Conservation (phyloP, 495 filamentous ascomycete genomes). For the Rusavskia elegans region DNA sequence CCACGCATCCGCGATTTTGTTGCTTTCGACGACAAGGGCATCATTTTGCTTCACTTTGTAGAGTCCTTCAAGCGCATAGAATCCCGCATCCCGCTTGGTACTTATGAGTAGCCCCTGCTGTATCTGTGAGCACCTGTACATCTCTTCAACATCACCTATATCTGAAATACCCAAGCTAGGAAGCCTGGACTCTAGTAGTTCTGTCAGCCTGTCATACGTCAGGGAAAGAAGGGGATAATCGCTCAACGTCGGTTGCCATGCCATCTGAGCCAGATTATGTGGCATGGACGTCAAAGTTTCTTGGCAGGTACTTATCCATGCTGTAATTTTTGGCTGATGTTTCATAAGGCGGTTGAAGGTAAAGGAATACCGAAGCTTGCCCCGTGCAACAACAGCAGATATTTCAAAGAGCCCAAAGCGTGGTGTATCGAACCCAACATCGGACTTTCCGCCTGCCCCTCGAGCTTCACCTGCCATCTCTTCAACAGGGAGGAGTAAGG, state of each 20-base stretch:
- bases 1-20: constrained; percentile 30
- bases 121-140: constrained; percentile 53
- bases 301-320: constrained; percentile 45
- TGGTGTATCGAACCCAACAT: constrained; percentile 37
- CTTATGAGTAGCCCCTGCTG: constrained; percentile 53
- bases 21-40: constrained; percentile 17
- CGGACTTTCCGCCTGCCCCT: constrained; percentile 32
- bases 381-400: constrained; percentile 41
- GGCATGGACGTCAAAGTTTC: constrained; percentile 35
- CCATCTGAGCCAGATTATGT: constrained; percentile 29
- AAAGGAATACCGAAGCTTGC: constrained; percentile 46
- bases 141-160: constrained; percentile 35
- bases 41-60: constrained; percentile 34
- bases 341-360: constrained; percentile 44
- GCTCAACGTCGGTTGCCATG: constrained; percentile 38
- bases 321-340: constrained; percentile 37
- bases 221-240: constrained; percentile 48
- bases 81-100: constrained; percentile 35
- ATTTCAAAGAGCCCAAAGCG: constrained; percentile 54
- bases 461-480: constrained; percentile 31
- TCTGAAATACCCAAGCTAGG: constrained; percentile 30
- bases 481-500: constrained; percentile 41
- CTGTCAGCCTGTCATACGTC: constrained; percentile 37
- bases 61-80: constrained; percentile 45
- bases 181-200: constrained; percentile 19